A percentile compares a stretch with the other conserved stretches of the same genome.
These are phyloP conservation scores for Penicillium sp. DNA, from an alignment of 2,329 filamentous ascomycete species.

Conservation along the genomic window DNA sequence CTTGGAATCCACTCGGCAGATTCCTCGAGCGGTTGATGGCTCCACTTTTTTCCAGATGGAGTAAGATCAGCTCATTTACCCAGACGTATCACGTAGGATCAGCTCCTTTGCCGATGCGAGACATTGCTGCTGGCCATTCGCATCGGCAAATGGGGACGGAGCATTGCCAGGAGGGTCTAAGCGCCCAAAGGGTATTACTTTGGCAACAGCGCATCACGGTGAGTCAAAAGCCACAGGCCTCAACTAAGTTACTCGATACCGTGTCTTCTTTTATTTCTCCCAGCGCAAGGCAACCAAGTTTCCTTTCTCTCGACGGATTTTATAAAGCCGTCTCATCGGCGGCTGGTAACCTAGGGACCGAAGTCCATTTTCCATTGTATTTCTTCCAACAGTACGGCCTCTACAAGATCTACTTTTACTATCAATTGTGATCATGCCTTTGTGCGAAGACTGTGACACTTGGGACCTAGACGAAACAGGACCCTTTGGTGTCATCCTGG, in stretches of 20 bases:
- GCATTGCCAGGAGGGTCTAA: background rate
- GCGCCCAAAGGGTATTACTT: background rate
- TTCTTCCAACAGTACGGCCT: background rate
- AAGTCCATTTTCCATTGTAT: no score
- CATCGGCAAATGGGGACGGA: background rate
- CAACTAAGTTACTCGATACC: background rate
- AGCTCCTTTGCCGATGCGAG: background rate
- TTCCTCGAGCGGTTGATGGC: background rate
- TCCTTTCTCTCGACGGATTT: background rate
- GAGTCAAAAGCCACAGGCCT: background rate
- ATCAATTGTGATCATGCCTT: background rate
- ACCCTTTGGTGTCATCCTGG: background rate
- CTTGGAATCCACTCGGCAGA: background rate
- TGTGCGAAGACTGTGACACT: background rate
- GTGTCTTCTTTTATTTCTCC: background rate
- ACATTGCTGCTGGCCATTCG: background rate
- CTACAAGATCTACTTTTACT: background rate
- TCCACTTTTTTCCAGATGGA: background rate
- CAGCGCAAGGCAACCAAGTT: background rate
- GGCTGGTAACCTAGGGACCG: background rate
- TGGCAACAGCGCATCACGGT: background rate
- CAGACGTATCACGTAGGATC: background rate
- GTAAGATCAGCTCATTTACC: background rate
- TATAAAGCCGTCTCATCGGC: background rate
- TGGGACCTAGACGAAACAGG: background rate